These are phyloP conservation scores for Talaromyces ruber DNA, from an alignment of 495 filamentous ascomycete species.

Conservation along the genomic window DNA sequence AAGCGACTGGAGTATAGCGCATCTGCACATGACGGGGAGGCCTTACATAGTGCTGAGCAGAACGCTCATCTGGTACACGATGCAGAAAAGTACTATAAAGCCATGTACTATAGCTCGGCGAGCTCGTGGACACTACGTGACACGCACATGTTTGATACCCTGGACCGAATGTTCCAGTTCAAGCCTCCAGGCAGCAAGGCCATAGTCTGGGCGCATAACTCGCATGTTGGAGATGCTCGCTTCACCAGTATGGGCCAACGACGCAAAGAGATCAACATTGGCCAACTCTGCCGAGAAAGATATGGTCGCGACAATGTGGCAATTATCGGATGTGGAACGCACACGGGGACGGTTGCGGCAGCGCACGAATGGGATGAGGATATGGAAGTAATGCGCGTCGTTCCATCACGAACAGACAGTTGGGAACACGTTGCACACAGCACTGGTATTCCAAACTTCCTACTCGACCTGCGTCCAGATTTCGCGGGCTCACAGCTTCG, in stretches of 20 bases:
- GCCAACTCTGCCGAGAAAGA: slow-evolving; percentile 45
- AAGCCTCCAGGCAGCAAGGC: slow-evolving; percentile 35
- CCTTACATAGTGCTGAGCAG: slow-evolving; percentile 45
- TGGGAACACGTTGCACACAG: slow-evolving; percentile 39
- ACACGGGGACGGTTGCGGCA: slow-evolving; percentile 50
- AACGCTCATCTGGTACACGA: slow-evolving; percentile 49
- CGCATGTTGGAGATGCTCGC: slow-evolving; percentile 51
- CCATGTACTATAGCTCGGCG: slow-evolving; percentile 49
- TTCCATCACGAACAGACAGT: slow-evolving; percentile 30
- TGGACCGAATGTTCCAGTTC: slow-evolving; percentile 36
- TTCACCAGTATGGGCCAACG: slow-evolving; percentile 44
- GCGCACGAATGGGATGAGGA: slow-evolving; percentile 49
- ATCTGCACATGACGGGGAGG: slow-evolving; percentile 31
- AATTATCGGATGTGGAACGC: slow-evolving; percentile 44
- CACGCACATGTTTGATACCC: slow-evolving; percentile 50
- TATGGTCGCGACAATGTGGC: slow-evolving; percentile 37
- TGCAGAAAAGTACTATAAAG: slow-evolving; percentile 49
- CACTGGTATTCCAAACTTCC: slow-evolving; percentile 36
- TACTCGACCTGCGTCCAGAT: slow-evolving; percentile 39
- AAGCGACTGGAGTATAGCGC: slow-evolving; percentile 37
- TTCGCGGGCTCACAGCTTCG: slow-evolving; percentile 26
- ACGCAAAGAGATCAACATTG: slow-evolving; percentile 44
- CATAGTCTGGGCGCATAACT: slow-evolving; percentile 55
- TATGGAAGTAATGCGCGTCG: slow-evolving; percentile 44
- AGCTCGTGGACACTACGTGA: slow-evolving; percentile 52